Conservation (phyloP, 1,284 basidiomycete genomes). For the Ganoderma leucocontextum region DNA sequence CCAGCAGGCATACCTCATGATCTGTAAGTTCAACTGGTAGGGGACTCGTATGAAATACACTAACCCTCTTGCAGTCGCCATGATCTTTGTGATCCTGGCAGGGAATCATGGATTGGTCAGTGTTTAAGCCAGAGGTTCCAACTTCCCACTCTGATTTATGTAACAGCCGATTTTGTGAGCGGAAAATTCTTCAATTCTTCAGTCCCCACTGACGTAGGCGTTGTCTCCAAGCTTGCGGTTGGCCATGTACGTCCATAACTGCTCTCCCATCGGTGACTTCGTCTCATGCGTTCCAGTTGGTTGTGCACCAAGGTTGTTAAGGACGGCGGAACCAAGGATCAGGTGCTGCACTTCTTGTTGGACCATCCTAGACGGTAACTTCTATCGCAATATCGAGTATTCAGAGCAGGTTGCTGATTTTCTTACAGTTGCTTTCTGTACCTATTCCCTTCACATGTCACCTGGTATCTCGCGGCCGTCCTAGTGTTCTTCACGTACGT, state of each 20-base stretch:
- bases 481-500: constrained; percentile 55
- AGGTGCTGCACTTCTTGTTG: constrained; percentile 80
- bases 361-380: constrained; percentile 78
- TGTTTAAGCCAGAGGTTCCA: constrained; percentile 14
- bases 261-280: background rate
- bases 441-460: constrained; percentile 86
- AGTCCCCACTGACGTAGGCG: constrained; percentile 2
- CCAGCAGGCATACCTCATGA: constrained; percentile 59
- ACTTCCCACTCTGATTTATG: background rate
- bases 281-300: constrained; percentile 50
- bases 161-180: constrained; percentile 50
- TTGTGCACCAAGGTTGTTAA: constrained; percentile 55
- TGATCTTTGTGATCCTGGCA: constrained; percentile 59
- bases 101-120: constrained; percentile 63
- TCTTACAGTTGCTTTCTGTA: constrained; percentile 77
- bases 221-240: constrained; percentile 31
- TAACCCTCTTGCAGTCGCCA: constrained; percentile 45
- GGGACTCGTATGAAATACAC: background rate
- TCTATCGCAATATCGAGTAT: background rate
- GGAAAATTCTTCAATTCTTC: background rate
- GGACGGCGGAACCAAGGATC: constrained; percentile 54
- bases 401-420: background rate
- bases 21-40: constrained; percentile 45
- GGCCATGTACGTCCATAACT: constrained; percentile 31
- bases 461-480: constrained; percentile 76